Evolutionary conservation across 495 filamentous ascomycete genomes (phyloP).

Genomic region (Copromyces sp.): DNA sequence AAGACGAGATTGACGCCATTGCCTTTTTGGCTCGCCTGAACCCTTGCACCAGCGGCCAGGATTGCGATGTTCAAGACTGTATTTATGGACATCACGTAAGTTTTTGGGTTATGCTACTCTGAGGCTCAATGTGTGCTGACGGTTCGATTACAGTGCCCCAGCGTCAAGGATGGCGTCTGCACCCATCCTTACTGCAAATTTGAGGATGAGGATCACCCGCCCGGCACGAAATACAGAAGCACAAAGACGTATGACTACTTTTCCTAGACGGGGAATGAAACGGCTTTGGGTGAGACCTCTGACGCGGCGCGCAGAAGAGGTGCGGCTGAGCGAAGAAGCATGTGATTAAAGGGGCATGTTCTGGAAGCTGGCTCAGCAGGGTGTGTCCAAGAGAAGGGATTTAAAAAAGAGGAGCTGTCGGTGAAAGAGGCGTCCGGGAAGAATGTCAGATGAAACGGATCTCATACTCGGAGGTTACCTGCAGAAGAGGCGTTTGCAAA

Average conservation of each 20-base stretch:
- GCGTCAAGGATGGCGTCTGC: constrained; percentile 31
- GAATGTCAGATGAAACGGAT: neutral
- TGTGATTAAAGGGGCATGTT: neutral
- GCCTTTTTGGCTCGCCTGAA: constrained; percentile 65
- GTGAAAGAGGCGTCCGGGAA: neutral
- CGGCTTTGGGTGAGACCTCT: neutral
- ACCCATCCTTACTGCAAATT: constrained; percentile 38
- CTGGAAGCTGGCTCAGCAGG: neutral
- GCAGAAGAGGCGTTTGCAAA: neutral
- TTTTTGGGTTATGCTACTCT: neutral
- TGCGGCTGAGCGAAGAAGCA: neutral
- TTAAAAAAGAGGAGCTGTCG: neutral
- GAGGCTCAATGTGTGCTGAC: neutral
- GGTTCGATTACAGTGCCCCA: constrained; percentile 23
- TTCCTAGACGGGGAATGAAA: neutral
- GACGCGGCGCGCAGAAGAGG: neutral
- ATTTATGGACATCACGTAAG: constrained; percentile 69
- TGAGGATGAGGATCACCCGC: constrained; percentile 36
- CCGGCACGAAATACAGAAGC: constrained; percentile 35
- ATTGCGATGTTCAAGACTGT: constrained; percentile 66
- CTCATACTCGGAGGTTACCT: neutral
- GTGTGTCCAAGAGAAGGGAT: neutral
- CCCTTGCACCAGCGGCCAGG: constrained; percentile 63
- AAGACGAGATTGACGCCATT: constrained; percentile 56
- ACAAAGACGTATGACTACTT: constrained; percentile 17